Base-by-base conservation (phyloP, 139 green algal genomes). In the Ettlia oleoabundans region DNA sequence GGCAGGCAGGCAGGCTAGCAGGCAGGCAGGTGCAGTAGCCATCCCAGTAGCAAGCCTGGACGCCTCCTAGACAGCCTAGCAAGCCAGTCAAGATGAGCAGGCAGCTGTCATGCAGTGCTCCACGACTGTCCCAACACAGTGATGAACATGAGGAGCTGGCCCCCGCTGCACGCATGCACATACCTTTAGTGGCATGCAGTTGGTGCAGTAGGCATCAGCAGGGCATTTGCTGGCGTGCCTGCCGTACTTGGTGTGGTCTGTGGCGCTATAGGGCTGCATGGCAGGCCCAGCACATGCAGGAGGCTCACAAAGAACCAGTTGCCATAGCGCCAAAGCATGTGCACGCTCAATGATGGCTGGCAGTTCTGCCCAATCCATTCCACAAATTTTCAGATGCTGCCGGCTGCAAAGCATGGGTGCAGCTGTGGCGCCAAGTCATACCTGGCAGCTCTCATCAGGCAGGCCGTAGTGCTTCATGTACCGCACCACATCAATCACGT, bases 401-500 rank as follows among this genome's bases (percentile, higher is more conserved):
- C n/a, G n/a, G n/a, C n/a, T n/a, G n/a, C n/a, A n/a, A n/a, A n/a
- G 32, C 67, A 52, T 53, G 38, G 9, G 7, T 3, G 18, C 70
- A 47, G 3, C 30, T 15, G 47, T 58, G 15, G 10, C 47, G 13
- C 47, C 15, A 10, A 15, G 13, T 18, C 72, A 1, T 55, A 72
- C 74, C 74, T 64, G 41, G 62, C 89, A 93, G 22, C 80, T 86
- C 62, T 93, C 88, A 35, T 93, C 89, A 6, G 89, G 89, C 32
- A 93, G 84, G 21, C 89, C 89, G n/a, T 80, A 90, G 58, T 91
- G 40, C 13, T 55, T 63, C 89, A 93, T 93, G 84, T 92, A 93
- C 8, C 74, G 53, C 24, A 93, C 67, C 4, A 90, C 89, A 58
- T 93, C 89, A 58, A 92, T 88, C 37, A 86, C 75, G 75, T 93